These are phyloP conservation scores for Penicillium tannophilum DNA, from an alignment of 495 filamentous ascomycete genomes.

Conservation along the genomic window DNA sequence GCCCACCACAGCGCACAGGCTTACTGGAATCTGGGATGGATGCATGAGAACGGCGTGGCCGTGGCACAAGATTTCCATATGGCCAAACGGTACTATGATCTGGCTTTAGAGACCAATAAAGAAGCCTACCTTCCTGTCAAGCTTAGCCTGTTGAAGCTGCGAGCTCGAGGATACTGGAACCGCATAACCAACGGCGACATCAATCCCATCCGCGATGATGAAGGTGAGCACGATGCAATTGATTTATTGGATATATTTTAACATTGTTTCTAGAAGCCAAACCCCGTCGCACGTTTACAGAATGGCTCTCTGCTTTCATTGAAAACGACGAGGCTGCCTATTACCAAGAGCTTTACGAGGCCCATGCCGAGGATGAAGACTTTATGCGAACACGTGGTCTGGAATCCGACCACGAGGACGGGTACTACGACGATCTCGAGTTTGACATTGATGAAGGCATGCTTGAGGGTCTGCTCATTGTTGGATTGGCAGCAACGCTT, in stretches of 20 bases:
- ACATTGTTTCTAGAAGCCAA: slow-evolving; percentile 50
- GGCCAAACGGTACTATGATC: slow-evolving; percentile 93
- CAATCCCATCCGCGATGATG: slow-evolving; percentile 87
- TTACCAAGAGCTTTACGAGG: slow-evolving; percentile 56
- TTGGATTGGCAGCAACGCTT: slow-evolving; percentile 72
- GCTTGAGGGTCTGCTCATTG: slow-evolving; percentile 82
- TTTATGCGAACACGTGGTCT: slow-evolving; percentile 54
- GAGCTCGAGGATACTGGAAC: slow-evolving; percentile 89
- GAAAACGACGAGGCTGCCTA: slow-evolving; percentile 65
- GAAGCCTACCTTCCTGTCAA: slow-evolving; percentile 96
- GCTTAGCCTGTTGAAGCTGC: slow-evolving; percentile 82
- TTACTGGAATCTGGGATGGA: slow-evolving; percentile 97
- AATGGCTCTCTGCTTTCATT: slow-evolving; percentile 85
- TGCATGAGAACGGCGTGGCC: slow-evolving; percentile 97
- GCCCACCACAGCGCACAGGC: slow-evolving; percentile 90
- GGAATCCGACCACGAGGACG: slow-evolving; percentile 57
- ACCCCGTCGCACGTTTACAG: slow-evolving; percentile 72
- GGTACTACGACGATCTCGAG: slow-evolving; percentile 65
- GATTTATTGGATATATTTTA: background rate
- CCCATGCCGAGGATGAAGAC: slow-evolving; percentile 60
- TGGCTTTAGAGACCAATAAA: slow-evolving; percentile 83
- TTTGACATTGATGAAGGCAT: slow-evolving; percentile 70
- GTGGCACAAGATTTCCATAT: slow-evolving; percentile 96
- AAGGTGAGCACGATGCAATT: slow-evolving; percentile 56
- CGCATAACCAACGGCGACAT: slow-evolving; percentile 83